These are phyloP conservation scores for Thielaviopsis punctulata DNA, from an alignment of 2,329 filamentous ascomycete genomes.

Conservation along the genomic window DNA sequence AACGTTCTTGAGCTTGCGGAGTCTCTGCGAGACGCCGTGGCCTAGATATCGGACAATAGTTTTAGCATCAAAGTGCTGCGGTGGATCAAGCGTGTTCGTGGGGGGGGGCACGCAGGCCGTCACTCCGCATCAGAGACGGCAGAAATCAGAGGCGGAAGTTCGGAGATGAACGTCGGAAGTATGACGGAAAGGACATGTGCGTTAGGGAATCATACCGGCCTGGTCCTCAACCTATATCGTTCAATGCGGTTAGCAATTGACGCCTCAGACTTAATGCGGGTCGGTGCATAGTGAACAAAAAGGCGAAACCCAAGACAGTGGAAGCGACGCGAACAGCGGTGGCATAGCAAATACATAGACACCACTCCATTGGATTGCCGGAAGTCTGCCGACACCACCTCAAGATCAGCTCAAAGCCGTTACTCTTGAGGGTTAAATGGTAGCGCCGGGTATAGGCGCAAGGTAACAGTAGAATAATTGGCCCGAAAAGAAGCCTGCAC, in stretches of 20 bases:
- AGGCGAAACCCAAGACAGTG: background rate
- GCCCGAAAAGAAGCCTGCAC: background rate
- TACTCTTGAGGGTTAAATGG: background rate
- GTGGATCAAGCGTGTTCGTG: background rate
- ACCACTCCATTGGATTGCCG: background rate
- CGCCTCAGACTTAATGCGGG: background rate
- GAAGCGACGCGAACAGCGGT: background rate
- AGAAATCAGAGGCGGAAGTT: background rate
- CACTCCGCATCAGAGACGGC: background rate
- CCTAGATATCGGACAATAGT: constrained; percentile 32
- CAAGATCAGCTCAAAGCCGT: constrained; percentile 10
- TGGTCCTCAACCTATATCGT: constrained; percentile 45
- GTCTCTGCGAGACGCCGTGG: constrained; percentile 90
- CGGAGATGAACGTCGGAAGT: background rate
- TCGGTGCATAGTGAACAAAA: background rate
- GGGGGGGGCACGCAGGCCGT: too few species aligned
- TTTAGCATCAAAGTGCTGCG: background rate
- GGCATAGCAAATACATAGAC: background rate
- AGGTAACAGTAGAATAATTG: background rate
- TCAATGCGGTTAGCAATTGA: constrained; percentile 15
- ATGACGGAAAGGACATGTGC: background rate
- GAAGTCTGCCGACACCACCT: background rate
- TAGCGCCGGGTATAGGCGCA: background rate
- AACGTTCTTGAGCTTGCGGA: constrained; percentile 76
- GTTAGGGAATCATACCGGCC: constrained; percentile 35